Evolutionary conservation across 1,139 yeast genomes (phyloP).

Genomic region (Dujonia santamariae): DNA sequence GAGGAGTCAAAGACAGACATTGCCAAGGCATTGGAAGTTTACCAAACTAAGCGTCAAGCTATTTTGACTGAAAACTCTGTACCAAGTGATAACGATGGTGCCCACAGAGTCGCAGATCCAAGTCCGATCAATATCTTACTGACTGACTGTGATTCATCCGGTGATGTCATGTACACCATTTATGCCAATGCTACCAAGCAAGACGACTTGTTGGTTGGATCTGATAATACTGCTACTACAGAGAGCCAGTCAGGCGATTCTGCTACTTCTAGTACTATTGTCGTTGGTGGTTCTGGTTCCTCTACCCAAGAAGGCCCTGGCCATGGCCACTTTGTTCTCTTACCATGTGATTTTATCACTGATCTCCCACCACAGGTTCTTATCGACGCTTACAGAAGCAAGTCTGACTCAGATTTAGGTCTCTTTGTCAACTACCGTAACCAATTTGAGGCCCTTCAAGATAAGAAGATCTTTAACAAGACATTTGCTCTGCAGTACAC

Average conservation of each 20-base stretch:
- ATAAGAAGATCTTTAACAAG: constrained; percentile 62
- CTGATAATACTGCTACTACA: not conserved
- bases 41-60: constrained; percentile 13
- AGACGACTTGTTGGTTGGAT: not conserved
- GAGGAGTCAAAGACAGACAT: constrained; percentile 26
- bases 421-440: constrained; percentile 72
- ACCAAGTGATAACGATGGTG: not conserved
- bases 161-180: constrained; percentile 1
- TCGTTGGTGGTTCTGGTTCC: not conserved
- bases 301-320: not conserved
- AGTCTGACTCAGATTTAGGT: constrained; percentile 63
- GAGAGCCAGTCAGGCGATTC: not conserved
- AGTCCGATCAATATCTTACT: not conserved
- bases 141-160: not conserved
- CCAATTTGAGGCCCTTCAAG: constrained; percentile 64
- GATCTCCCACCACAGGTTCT: constrained; percentile 88
- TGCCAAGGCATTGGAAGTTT: constrained; percentile 45
- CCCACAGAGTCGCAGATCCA: not conserved
- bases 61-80: not conserved
- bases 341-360: constrained; percentile 93
- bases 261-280: not conserved
- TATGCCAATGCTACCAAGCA: not conserved
- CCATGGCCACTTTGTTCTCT: constrained; percentile 49
- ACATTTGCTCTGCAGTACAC: constrained; percentile 21
- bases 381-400: constrained; percentile 77